Base-by-base conservation (phyloP, 1,284 basidiomycete species). In the Ganoderma sp. region DNA sequence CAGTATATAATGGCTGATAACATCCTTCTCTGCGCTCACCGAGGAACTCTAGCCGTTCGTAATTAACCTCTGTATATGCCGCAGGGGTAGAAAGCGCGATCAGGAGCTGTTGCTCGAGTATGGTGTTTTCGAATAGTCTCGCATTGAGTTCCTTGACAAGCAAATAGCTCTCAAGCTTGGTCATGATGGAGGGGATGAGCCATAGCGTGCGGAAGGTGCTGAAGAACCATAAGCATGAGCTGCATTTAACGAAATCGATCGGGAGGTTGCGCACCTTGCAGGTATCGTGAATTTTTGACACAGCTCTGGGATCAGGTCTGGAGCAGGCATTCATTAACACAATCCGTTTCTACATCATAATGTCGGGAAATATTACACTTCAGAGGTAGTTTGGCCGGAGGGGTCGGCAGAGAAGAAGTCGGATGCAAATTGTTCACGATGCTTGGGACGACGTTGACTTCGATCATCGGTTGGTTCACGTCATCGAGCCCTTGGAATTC, bases 41-140 rank as follows among this genome's bases (percentile, higher is more conserved):
- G 39, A 95, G 84, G 63, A 94, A 82, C 76, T 95, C 93, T 45
- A 94, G 80, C 45, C 93, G 87, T 78, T 95, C 92, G 77, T 95
- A 95, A 79, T 95, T 85, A 69, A 84, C 83, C 70, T 91, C 91
- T 48, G 85, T 83, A 45, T 84, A 84, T 43, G 88, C 87, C 15
- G 90, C 87, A 22, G 90, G 89, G 0, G 92, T 81, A 68, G 88
- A 88, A 45, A 94, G 80, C 10, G 94, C 91, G 52, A 84, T 81
- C 62, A 88, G 84, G 61, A 95, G 81, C 28, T 87, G 81, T 25
- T 84, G 78, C 72, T 92, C 90, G 17, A 82, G 77, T 57, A 95
- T 84, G 25, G 81, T 79, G 76, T 88, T 81, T 71, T 86, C 79
- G 76, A 95, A 92, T 59, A 90, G 79, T 64, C 79, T 85, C n/a